Evolutionary conservation across 192 early-diverging fungal species (phyloP).

Genomic region (Coemansia sp.): DNA sequence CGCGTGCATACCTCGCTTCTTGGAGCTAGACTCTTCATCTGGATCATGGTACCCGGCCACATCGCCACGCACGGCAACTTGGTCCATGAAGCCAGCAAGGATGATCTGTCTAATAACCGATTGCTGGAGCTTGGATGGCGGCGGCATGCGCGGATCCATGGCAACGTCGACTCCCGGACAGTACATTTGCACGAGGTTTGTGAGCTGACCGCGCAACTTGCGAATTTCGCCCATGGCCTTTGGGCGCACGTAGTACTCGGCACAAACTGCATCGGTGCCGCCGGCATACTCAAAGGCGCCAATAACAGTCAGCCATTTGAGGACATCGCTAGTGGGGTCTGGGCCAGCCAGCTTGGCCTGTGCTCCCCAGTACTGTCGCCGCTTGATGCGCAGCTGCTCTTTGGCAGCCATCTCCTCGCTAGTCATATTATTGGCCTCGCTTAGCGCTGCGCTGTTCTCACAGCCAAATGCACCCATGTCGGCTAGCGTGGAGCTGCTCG

Average conservation of each 20-base stretch:
- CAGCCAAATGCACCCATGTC: slow-evolving; percentile 38
- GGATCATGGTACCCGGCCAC: slow-evolving; percentile 57
- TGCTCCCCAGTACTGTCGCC: slow-evolving; percentile 70
- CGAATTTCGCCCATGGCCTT: slow-evolving; percentile 83
- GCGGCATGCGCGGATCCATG: slow-evolving; percentile 66
- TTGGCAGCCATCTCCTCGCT: slow-evolving; percentile 63
- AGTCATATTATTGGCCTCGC: slow-evolving; percentile 58
- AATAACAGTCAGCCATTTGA: slow-evolving; percentile 81
- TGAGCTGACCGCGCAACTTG: slow-evolving; percentile 73
- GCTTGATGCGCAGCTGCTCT: slow-evolving; percentile 55
- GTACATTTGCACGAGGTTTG: slow-evolving; percentile 64
- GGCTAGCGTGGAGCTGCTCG: slow-evolving; percentile 26
- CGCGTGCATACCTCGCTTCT: slow-evolving; percentile 54
- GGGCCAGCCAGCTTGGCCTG: slow-evolving; percentile 58
- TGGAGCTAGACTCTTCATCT: slow-evolving; percentile 48
- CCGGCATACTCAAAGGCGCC: slow-evolving; percentile 83
- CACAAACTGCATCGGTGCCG: slow-evolving; percentile 68
- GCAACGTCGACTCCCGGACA: slow-evolving; percentile 58
- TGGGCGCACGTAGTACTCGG: slow-evolving; percentile 76
- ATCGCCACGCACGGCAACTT: slow-evolving; percentile 84
- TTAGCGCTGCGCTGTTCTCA: slow-evolving; percentile 43
- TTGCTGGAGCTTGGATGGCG: slow-evolving; percentile 66
- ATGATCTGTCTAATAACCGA: slow-evolving; percentile 83
- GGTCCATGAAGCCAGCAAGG: slow-evolving; percentile 86
- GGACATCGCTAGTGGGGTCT: slow-evolving; percentile 80